These are phyloP conservation scores for Eleusine indica DNA, from an alignment of 176 grass and related monocot species.

Conservation along the genomic window DNA sequence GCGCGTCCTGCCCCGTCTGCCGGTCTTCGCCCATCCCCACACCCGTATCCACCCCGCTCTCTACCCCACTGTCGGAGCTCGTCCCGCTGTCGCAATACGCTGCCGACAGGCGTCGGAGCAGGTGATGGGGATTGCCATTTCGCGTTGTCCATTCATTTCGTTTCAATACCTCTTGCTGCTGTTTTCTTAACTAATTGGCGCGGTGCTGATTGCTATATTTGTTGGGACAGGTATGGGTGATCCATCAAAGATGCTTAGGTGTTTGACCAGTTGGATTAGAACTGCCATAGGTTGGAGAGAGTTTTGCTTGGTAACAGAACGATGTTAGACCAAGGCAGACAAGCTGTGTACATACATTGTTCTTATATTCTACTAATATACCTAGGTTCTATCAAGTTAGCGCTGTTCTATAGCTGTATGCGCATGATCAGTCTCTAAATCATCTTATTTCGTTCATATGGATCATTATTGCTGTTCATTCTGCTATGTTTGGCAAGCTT, in stretches of 20 bases:
- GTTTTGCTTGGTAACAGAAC: slow-evolving; percentile 42
- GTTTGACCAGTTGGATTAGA: slow-evolving; percentile 12
- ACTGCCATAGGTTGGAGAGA: slow-evolving; percentile 15
- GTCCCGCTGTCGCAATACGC: slow-evolving; percentile 84
- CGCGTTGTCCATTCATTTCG: neutral
- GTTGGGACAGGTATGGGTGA: slow-evolving; percentile 14
- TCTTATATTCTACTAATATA: slow-evolving; percentile 30
- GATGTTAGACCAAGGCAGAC: slow-evolving; percentile 26
- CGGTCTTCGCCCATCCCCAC: slow-evolving; percentile 85
- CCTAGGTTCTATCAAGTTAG: slow-evolving; percentile 25
- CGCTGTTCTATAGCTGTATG: slow-evolving; percentile 28
- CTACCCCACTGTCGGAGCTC: slow-evolving; percentile 83
- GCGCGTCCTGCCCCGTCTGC: slow-evolving; percentile 89
- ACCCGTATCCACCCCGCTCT: slow-evolving; percentile 69
- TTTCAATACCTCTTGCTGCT: neutral
- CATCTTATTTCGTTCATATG: slow-evolving; percentile 24
- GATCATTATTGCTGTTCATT: slow-evolving; percentile 1
- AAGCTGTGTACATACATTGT: slow-evolving; percentile 56
- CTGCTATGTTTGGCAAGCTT: neutral
- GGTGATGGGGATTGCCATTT: slow-evolving; percentile 39
- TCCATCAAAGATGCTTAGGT: neutral
- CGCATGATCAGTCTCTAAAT: slow-evolving; percentile 8
- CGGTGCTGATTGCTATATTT: neutral
- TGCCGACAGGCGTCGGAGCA: slow-evolving; percentile 71
- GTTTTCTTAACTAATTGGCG: neutral